phyloP scores from a whole-genome alignment of 1,139 yeast species.

The Lodderomyces metapsilosis region DNA sequence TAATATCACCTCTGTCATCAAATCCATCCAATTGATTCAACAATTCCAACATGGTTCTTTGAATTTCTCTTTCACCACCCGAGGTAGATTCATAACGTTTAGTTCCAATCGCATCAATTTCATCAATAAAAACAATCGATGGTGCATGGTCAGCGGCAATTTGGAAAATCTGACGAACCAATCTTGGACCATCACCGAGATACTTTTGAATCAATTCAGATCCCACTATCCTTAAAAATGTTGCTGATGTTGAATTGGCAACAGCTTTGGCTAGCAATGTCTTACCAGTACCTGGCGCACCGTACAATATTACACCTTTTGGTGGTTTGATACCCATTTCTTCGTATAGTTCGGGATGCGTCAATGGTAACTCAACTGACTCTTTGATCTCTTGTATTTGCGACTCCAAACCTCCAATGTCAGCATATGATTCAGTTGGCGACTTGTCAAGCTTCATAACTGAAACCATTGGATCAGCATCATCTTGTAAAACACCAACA shows the following conservation, averaged over 20 bases:
- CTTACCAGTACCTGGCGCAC: conserved; percentile 99
- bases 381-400: conserved; percentile 98
- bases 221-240: conserved; percentile 94
- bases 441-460: conserved; percentile 98
- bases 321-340: conserved; percentile 99
- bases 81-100: conserved; percentile 94
- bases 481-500: conserved; percentile 93
- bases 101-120: conserved; percentile 98
- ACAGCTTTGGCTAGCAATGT: conserved; percentile 97
- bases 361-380: conserved; percentile 93
- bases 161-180: conserved; percentile 92
- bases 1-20: conserved; percentile 97
- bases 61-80: conserved; percentile 98
- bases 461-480: conserved; percentile 96
- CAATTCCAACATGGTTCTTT: conserved; percentile 96
- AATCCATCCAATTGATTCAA: conserved; percentile 97
- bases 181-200: conserved; percentile 96
- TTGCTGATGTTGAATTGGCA: conserved; percentile 96
- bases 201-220: conserved; percentile 96
- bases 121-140: conserved; percentile 96
- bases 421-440: conserved; percentile 95
- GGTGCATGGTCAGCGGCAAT: conserved; percentile 98
- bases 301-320: conserved; percentile 95
- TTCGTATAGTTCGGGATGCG: conserved; percentile 96
- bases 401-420: conserved; percentile 93